Base-by-base conservation (phyloP, 2,329 filamentous ascomycete species). In the Fusarium guadeloupense region DNA sequence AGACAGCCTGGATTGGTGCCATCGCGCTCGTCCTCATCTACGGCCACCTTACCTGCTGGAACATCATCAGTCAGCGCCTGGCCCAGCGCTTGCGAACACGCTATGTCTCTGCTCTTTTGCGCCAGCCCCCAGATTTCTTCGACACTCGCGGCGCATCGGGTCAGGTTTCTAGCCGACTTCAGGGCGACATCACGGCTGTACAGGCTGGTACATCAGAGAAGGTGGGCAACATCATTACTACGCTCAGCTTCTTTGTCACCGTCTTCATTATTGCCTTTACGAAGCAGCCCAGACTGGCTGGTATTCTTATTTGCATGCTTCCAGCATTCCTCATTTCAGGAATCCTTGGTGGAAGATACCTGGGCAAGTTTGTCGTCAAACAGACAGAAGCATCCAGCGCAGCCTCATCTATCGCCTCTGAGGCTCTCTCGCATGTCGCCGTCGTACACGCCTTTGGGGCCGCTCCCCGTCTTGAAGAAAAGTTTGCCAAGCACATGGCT, bases 121-220 rank as follows among this genome's bases (percentile, higher is more conserved):
- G 80, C 41, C 86, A 89, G 67, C 85, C 88, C 38, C 81, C 86
- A 2, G 77, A 83, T 10, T 89, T 84, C 70, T 89, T 89, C 68
- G 87, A 89, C 66, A 80, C 80, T 6, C 77, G 86, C 3, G 81
- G 84, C 35, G 80, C 59, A 9, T 66, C 86, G 0, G 87, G 87
- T 10, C 85, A 89, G 70, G 83, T 89, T 12, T 81, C 85, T 2
- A 83, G 85, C n/a, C 80, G 87, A 12, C 80, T 91, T 31, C 86
- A 86, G 68, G 81, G 81, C 53, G 88, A 91, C 65, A 87, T 90
- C 34, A 83, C 87, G 46, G 83, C 84, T 1, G 85, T 91, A 38
- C 88, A 88, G 64, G 82, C 83, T 0, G 89, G 88, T n/a, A 89
- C 87, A 0, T 87, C 85, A 1, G 89, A 90, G 72, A 91, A 91